A percentile compares a stretch with the other conserved stretches of the same genome.
Conservation (phyloP, 306 rosid genomes). For the Castanospermum australe region DNA sequence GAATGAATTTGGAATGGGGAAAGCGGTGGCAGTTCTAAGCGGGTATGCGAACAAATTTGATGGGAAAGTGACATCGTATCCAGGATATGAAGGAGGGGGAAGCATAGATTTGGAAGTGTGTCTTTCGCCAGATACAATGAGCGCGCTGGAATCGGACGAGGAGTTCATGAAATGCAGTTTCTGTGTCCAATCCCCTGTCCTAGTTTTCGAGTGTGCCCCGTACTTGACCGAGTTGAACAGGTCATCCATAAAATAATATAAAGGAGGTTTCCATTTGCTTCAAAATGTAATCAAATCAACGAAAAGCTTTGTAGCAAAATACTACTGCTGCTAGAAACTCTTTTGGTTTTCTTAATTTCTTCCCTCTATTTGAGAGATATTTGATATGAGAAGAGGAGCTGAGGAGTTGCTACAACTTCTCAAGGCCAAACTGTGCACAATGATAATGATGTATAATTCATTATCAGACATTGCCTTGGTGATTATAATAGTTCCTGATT, state of each 20-base stretch:
- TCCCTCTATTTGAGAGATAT: no score
- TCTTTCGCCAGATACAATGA: conserved; percentile 43
- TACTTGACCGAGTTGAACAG: background rate
- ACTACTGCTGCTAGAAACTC: no score
- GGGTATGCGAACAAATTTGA: conserved; percentile 55
- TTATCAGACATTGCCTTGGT: no score
- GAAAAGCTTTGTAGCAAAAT: no score
- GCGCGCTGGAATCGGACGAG: conserved; percentile 43
- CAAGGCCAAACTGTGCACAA: no score
- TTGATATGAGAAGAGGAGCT: no score
- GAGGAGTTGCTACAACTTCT: no score
- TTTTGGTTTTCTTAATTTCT: no score
- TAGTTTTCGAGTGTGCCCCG: background rate
- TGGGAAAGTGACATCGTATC: conserved; percentile 48
- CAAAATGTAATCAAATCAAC: no score
- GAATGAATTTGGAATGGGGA: conserved; percentile 77
- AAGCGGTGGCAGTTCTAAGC: conserved; percentile 49
- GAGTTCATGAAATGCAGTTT: conserved; percentile 47
- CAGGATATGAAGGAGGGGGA: conserved; percentile 52
- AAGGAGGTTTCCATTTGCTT: background rate
- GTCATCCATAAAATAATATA: background rate
- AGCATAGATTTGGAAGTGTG: conserved; percentile 64
- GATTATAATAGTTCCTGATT: no score
- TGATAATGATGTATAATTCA: no score
- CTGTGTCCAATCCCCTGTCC: background rate